phyloP scores from a whole-genome alignment of 306 rosid species.

The Dryas octopetala region DNA sequence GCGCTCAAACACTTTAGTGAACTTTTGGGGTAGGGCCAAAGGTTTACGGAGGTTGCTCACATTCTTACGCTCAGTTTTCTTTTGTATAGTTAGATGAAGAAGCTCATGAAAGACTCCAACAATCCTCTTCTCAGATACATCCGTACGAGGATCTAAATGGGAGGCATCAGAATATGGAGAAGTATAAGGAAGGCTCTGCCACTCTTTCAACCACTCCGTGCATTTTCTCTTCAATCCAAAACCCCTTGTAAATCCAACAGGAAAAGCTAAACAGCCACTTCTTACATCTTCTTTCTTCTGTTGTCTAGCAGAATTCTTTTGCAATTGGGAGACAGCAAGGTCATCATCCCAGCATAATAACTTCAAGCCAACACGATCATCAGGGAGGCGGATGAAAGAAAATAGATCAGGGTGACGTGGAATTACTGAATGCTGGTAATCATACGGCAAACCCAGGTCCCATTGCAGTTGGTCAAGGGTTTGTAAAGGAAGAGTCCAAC shows the following conservation, averaged over 20 bases:
- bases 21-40: conserved; percentile 74
- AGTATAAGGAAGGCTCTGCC: conserved; percentile 90
- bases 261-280: conserved; percentile 65
- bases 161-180: conserved; percentile 65
- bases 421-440: conserved; percentile 62
- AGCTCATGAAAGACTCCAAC: conserved; percentile 96
- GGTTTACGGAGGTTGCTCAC: conserved; percentile 83
- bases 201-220: conserved; percentile 84
- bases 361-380: conserved; percentile 71
- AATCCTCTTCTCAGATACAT: conserved; percentile 80
- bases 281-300: conserved; percentile 52
- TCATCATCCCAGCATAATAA: conserved; percentile 61
- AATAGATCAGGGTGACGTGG: conserved; percentile 47
- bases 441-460: conserved; percentile 89
- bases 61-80: conserved; percentile 81
- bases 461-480: conserved; percentile 84
- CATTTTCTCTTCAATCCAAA: conserved; percentile 82
- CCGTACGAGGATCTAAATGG: conserved; percentile 83
- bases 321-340: conserved; percentile 68
- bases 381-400: conserved; percentile 55
- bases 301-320: conserved; percentile 53
- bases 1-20: conserved; percentile 88
- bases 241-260: conserved; percentile 80
- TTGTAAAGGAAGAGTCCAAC: conserved; percentile 69
- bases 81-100: conserved; percentile 75